phyloP scores from a whole-genome alignment of 495 filamentous ascomycete species.

The Aspergillus bridgeri region DNA sequence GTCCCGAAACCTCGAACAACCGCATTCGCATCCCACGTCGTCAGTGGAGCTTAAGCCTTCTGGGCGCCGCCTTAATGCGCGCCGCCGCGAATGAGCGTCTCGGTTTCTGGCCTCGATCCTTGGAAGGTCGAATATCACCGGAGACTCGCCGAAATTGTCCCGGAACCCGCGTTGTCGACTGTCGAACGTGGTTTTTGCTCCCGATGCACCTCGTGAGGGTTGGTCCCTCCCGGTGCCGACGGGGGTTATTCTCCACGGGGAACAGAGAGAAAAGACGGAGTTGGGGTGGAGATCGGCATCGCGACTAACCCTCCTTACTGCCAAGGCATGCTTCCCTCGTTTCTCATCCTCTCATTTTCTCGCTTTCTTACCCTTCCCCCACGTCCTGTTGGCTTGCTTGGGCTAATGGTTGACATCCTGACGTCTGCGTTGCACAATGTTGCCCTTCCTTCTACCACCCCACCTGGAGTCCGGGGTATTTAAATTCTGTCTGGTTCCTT shows the following conservation, averaged over 20 bases:
- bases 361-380: neutral
- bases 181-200: neutral
- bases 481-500: neutral
- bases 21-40: neutral
- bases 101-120: neutral
- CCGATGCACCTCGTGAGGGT: neutral
- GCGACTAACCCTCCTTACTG: neutral
- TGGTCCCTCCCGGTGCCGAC: neutral
- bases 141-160: neutral
- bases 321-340: neutral
- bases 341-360: no score
- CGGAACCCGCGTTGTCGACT: neutral
- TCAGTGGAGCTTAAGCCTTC: neutral
- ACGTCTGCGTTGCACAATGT: neutral
- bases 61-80: neutral
- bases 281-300: neutral
- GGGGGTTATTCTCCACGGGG: neutral
- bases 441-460: neutral
- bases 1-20: neutral
- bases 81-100: neutral
- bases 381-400: neutral
- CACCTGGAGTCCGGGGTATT: neutral
- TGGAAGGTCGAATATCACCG: neutral
- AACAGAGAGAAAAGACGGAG: neutral
- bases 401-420: neutral